Evolutionary conservation across 2,329 filamentous ascomycete genomes (phyloP).

Genomic region (Penicillium corylophilum): DNA sequence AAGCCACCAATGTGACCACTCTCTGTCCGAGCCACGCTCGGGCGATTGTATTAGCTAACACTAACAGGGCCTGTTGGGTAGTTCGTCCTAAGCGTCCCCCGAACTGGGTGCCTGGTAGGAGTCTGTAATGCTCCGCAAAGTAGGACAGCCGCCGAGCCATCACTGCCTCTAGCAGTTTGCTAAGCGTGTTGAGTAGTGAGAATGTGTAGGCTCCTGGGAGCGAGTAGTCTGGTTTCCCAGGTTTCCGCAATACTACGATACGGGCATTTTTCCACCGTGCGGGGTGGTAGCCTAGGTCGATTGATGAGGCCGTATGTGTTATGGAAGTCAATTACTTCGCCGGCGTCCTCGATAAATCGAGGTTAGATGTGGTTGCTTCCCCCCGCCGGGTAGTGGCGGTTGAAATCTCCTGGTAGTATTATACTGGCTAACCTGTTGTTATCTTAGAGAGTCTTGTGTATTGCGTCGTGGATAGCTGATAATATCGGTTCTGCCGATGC

Average conservation of each 20-base stretch:
- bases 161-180: conserved; percentile 21
- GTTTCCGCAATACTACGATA: no score
- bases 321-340: conserved; percentile 12
- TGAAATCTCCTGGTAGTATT: conserved; percentile 2
- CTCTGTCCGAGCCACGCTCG: conserved; percentile 2
- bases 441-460: background rate
- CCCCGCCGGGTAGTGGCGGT: conserved; percentile 1
- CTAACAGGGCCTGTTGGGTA: conserved; percentile 12
- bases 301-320: conserved; percentile 6
- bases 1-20: conserved; percentile 1
- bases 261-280: no score
- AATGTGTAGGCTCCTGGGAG: no score
- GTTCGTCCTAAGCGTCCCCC: conserved; percentile 14
- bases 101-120: conserved; percentile 15
- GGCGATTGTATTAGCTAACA: conserved; percentile 10
- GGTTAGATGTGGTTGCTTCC: conserved; percentile 4
- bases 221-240: no score
- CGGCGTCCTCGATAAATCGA: conserved; percentile 6
- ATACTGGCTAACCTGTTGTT: background rate
- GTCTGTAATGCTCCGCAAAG: conserved; percentile 7
- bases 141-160: conserved; percentile 13
- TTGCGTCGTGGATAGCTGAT: conserved; percentile 3
- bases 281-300: no score
- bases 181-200: conserved; percentile 18
- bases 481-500: background rate